Evolutionary conservation across 805 yeast genomes (phyloP).

Genomic region (Candida vartiovaarae): DNA sequence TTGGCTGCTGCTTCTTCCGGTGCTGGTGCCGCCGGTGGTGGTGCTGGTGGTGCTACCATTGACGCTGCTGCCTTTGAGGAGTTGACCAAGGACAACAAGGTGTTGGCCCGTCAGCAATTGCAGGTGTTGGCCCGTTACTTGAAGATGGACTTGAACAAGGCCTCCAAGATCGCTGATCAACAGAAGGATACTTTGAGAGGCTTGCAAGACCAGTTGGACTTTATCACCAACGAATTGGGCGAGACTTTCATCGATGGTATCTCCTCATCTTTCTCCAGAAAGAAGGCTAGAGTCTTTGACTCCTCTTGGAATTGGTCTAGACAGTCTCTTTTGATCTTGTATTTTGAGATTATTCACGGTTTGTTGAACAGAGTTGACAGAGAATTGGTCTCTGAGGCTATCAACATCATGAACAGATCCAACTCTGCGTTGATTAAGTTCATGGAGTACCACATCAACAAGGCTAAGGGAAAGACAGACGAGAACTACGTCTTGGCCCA

Average conservation of each 20-base stretch:
- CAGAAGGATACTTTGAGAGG: slow-evolving; percentile 75
- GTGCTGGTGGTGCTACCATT: slow-evolving; percentile 77
- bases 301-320: slow-evolving; percentile 99
- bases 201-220: slow-evolving; percentile 85
- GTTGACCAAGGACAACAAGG: slow-evolving; percentile 40
- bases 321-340: slow-evolving; percentile 91
- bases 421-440: slow-evolving; percentile 89
- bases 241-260: slow-evolving; percentile 92
- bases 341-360: slow-evolving; percentile 94
- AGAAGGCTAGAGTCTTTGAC: slow-evolving; percentile 94
- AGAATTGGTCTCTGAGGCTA: slow-evolving; percentile 93
- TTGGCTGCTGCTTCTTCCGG: slow-evolving; percentile 57
- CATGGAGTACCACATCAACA: slow-evolving; percentile 75
- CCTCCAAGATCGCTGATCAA: slow-evolving; percentile 75
- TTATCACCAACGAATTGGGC: slow-evolving; percentile 68
- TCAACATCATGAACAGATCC: slow-evolving; percentile 95
- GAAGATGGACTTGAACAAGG: slow-evolving; percentile 85
- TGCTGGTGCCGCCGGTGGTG: slow-evolving; percentile 38
- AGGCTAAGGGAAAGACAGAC: slow-evolving; percentile 73
- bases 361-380: slow-evolving; percentile 85
- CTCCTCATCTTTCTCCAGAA: slow-evolving; percentile 79
- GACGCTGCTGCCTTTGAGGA: slow-evolving; percentile 93
- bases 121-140: slow-evolving; percentile 93
- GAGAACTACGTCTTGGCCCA: slow-evolving; percentile 90
- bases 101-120: slow-evolving; percentile 49